A percentile compares a stretch with the other conserved stretches of the same genome.
phyloP scores from a whole-genome alignment of 1,139 yeast species.

The Debaryomyces robertsiae region DNA sequence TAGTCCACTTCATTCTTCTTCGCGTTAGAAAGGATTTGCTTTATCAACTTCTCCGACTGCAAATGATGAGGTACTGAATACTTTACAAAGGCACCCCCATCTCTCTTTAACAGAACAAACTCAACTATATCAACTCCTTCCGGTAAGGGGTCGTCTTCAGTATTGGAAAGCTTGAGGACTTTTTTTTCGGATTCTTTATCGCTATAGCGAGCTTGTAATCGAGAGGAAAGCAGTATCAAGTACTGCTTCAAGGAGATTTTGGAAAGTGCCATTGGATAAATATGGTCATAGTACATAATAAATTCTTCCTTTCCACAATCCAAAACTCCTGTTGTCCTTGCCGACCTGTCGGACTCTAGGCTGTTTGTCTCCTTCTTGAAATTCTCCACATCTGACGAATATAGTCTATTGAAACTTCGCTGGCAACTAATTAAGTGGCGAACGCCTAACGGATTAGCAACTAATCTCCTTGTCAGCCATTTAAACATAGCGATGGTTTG shows the following conservation, averaged over 20 bases:
- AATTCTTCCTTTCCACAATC: conserved; percentile 37
- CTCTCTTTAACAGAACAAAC: conserved; percentile 72
- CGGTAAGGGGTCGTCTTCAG: conserved; percentile 33
- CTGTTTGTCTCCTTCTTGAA: conserved; percentile 37
- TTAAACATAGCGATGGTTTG: neutral
- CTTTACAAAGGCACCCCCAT: conserved; percentile 92
- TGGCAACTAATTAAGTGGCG: neutral
- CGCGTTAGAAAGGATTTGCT: conserved; percentile 53
- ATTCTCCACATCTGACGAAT: conserved; percentile 32
- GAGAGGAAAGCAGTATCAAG: conserved; percentile 23
- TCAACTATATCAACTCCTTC: conserved; percentile 31
- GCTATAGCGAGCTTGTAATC: conserved; percentile 12
- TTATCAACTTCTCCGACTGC: conserved; percentile 52
- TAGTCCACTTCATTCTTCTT: conserved; percentile 27
- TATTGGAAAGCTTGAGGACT: conserved; percentile 25
- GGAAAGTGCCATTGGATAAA: conserved; percentile 35
- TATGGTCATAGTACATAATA: conserved; percentile 41
- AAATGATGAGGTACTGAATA: conserved; percentile 59
- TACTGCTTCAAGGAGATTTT: conserved; percentile 25
- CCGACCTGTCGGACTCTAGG: conserved; percentile 37
- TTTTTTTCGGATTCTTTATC: conserved; percentile 23
- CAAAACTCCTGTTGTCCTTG: conserved; percentile 48
- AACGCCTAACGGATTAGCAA: neutral
- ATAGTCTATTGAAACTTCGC: conserved; percentile 15
- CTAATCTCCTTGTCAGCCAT: conserved; percentile 3